Conservation (phyloP, 768 basidiomycete species). For the Amanita exitialis region DNA sequence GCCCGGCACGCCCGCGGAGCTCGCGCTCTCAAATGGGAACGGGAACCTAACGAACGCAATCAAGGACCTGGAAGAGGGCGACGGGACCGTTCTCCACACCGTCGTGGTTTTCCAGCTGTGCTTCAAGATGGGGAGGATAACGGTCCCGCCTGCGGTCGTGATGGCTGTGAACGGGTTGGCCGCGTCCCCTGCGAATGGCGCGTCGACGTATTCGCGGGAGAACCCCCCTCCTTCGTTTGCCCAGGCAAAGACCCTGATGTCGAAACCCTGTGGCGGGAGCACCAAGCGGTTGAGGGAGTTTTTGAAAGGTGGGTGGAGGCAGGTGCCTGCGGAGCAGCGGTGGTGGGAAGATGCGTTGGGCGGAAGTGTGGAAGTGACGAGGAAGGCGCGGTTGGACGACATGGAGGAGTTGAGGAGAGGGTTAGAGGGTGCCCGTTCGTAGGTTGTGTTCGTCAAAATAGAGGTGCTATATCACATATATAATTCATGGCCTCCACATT, state of each 20-base stretch:
- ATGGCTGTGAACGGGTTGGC: conserved; percentile 52
- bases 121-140: conserved; percentile 65
- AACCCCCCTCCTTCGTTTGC: conserved; percentile 42
- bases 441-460: background rate
- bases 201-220: conserved; percentile 21
- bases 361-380: conserved; percentile 30
- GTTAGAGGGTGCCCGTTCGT: conserved; percentile 20
- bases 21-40: conserved; percentile 11
- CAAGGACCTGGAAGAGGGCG: conserved; percentile 23
- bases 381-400: conserved; percentile 21
- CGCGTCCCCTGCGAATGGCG: conserved; percentile 15
- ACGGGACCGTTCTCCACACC: conserved; percentile 53
- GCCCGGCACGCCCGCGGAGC: conserved; percentile 5
- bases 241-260: conserved; percentile 26
- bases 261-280: conserved; percentile 22
- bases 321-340: conserved; percentile 43
- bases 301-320: conserved; percentile 50
- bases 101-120: conserved; percentile 53
- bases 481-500: no score
- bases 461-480: no score
- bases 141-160: conserved; percentile 57
- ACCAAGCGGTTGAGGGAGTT: conserved; percentile 33
- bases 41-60: conserved; percentile 11
- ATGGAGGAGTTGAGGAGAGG: conserved; percentile 26
- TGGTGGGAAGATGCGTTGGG: conserved; percentile 65